phyloP scores from a whole-genome alignment of 352 stramenopile genomes.

The Globisporangium barbulae region DNA sequence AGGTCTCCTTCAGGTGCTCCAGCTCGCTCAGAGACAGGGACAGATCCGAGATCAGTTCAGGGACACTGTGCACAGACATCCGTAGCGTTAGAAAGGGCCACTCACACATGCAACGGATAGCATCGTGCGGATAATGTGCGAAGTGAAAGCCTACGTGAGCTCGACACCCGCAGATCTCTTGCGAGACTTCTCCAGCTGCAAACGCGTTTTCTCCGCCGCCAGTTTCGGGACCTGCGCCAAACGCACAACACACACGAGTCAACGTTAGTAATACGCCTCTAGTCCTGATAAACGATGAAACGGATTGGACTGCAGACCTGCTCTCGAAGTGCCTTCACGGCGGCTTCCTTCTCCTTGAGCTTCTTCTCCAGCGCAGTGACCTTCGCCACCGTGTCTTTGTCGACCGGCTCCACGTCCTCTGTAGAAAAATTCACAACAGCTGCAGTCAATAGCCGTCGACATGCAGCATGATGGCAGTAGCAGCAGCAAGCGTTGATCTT shows the following conservation, averaged over 20 bases:
- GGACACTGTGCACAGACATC: slow-evolving; percentile 20
- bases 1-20: slow-evolving; percentile 44
- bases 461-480: too few species aligned
- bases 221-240: slow-evolving; percentile 41
- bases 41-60: slow-evolving; percentile 24
- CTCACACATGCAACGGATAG: too few species aligned
- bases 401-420: slow-evolving; percentile 67
- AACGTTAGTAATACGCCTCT: background rate
- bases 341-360: slow-evolving; percentile 51
- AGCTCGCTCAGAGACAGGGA: slow-evolving; percentile 42
- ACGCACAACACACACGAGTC: slow-evolving; percentile 1
- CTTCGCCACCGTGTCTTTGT: slow-evolving; percentile 36
- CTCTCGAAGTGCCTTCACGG: slow-evolving; percentile 55
- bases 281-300: too few species aligned
- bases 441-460: too few species aligned
- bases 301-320: slow-evolving; percentile 19
- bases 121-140: background rate
- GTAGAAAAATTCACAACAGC: background rate
- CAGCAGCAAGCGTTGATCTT: too few species aligned
- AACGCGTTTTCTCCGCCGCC: slow-evolving; percentile 45
- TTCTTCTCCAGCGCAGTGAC: slow-evolving; percentile 45
- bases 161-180: slow-evolving; percentile 56
- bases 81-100: background rate
- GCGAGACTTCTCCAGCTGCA: slow-evolving; percentile 46
- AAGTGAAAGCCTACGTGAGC: slow-evolving; percentile 26